Base-by-base conservation (phyloP, 2,329 filamentous ascomycete species). In the Colletotrichum plurivorum region DNA sequence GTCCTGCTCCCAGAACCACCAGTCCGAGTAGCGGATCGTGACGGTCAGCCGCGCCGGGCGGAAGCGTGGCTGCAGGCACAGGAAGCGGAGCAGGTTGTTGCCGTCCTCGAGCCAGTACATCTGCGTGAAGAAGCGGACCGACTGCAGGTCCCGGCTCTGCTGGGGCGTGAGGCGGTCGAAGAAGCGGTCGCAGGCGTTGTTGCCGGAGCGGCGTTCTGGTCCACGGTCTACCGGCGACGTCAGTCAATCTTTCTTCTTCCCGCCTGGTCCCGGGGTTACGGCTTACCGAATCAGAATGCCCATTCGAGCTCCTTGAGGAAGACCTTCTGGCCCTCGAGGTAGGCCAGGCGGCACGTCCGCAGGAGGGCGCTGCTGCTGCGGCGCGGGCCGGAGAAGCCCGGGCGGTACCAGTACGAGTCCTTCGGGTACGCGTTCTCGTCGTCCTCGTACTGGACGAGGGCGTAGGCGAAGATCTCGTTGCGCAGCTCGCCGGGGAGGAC, bases 21-120 rank as follows among this genome's bases (percentile, higher is more conserved):
- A 86, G 69, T 87, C 85, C 2, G 84, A 79, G 66, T 87, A 85
- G 0, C 84, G 80, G 8, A 87, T 79, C 0, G 84, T 87, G 12
- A 87, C 72, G 0, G 79, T 83, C 1, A 87, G 58, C 2, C 68
- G 72, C 1, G 74, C 75, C 0, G 83, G 82, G 7, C 73, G 67
- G 39, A 85, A 78, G 13, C 74, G 62, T 0, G 69, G 72, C 49
- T 73, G 74, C 0, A 22, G 16, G 0, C 84, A 70, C 0, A 84
- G 58, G 0, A 20, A 1, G 7, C 71, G 39, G 1, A 84, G 66
- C 13, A 25, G 18, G 0, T 39, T 6, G 0, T 39, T 5, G 0
- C 78, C 76, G 0, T 70, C 46, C 57, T 84, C 79, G 5, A 85
- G 73, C 22, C 61, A 72, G 59, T 74, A 84, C 73, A 84, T 78